Conservation (phyloP, 75 land plant species). For the Adiantum capillusveneris region DNA sequence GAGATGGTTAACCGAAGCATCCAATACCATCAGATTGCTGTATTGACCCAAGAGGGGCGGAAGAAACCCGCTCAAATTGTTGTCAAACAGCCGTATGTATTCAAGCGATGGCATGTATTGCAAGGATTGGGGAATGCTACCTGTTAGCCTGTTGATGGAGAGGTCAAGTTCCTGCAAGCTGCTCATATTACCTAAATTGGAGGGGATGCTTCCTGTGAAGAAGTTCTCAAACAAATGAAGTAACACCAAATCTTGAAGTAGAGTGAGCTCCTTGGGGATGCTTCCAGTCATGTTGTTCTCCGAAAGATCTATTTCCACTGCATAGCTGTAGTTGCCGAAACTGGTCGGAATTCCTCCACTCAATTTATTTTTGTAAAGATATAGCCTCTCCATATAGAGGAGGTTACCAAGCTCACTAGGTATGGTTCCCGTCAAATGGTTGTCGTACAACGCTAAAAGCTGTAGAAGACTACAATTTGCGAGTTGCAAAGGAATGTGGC, state of each 20-base stretch:
- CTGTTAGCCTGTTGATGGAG: conserved; percentile 52
- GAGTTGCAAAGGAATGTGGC: conserved; percentile 52
- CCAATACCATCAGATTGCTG: conserved; percentile 52
- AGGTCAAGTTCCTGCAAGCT: conserved; percentile 55
- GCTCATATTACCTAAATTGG: conserved; percentile 38
- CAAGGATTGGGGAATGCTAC: conserved; percentile 46
- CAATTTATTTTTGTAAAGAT: conserved; percentile 52
- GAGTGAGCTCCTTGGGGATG: conserved; percentile 51
- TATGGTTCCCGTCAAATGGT: conserved; percentile 47
- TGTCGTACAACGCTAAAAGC: conserved; percentile 63
- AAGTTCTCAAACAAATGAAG: conserved; percentile 54
- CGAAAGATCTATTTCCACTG: conserved; percentile 57
- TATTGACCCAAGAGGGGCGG: conserved; percentile 44
- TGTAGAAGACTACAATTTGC: conserved; percentile 36
- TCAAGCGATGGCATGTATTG: conserved; percentile 41
- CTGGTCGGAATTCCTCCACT: conserved; percentile 46
- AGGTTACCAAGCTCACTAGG: conserved; percentile 48
- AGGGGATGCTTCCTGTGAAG: conserved; percentile 53
- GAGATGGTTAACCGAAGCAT: conserved; percentile 49
- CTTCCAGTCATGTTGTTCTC: conserved; percentile 53
- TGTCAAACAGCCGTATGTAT: conserved; percentile 40
- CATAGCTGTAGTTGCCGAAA: conserved; percentile 33
- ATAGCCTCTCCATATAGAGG: conserved; percentile 33
- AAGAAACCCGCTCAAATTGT: conserved; percentile 50
- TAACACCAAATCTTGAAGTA: conserved; percentile 26